A percentile compares a stretch with the other conserved stretches of the same genome.
phyloP scores from a whole-genome alignment of 306 rosid species.

The Sicyos baderoa region DNA sequence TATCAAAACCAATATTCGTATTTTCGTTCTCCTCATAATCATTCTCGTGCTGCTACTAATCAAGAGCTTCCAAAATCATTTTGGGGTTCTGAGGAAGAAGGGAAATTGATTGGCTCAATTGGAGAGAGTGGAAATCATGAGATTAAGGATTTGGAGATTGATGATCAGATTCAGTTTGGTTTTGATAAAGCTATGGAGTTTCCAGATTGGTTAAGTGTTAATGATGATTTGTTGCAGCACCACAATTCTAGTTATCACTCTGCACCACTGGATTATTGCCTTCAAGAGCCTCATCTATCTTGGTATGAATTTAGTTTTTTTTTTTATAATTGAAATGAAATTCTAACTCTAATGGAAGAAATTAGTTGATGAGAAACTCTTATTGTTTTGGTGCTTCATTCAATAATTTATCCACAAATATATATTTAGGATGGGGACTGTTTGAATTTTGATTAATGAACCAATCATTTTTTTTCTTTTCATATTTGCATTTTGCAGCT shows the following conservation, averaged over 20 bases:
- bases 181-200: constrained; percentile 41
- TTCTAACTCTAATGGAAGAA: too few species aligned
- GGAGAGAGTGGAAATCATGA: constrained; percentile 32
- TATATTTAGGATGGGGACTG: background rate
- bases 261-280: constrained; percentile 40
- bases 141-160: background rate
- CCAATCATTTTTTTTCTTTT: background rate
- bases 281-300: constrained; percentile 56
- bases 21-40: too few species aligned
- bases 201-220: constrained; percentile 69
- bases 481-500: constrained; percentile 35
- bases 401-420: too few species aligned
- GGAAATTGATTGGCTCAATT: constrained; percentile 19
- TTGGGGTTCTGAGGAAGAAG: too few species aligned
- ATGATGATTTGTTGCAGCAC: constrained; percentile 45
- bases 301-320: constrained; percentile 40
- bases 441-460: background rate
- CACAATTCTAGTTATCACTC: constrained; percentile 33
- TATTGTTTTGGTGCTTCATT: too few species aligned
- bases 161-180: background rate
- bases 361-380: too few species aligned
- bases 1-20: too few species aligned
- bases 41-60: too few species aligned
- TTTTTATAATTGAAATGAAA: background rate
- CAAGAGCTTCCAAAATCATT: too few species aligned